phyloP scores from a whole-genome alignment of 129 eudicot genomes.

The Artemisia argyi region DNA sequence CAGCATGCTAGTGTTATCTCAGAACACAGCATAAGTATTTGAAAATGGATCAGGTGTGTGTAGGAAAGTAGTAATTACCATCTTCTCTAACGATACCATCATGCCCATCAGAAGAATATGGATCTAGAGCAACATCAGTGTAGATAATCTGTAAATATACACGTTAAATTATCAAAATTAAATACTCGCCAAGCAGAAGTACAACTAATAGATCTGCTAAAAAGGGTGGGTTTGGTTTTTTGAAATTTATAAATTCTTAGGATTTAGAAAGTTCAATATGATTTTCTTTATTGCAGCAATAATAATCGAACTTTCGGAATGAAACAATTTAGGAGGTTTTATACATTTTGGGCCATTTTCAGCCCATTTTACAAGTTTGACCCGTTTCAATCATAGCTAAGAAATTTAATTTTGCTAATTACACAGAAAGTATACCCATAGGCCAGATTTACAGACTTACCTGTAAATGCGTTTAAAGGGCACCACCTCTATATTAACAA shows the following conservation, averaged over 20 bases:
- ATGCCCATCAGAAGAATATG: slow-evolving; percentile 98
- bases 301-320: not conserved
- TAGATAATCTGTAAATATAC: slow-evolving; percentile 63
- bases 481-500: not conserved
- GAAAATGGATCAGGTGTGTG: not conserved
- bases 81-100: slow-evolving; percentile 99
- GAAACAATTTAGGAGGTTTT: not conserved
- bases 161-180: slow-evolving; percentile 8
- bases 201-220: not conserved
- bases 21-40: not conserved
- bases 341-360: not conserved
- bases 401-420: not conserved
- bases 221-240: not conserved
- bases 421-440: not conserved
- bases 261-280: not conserved
- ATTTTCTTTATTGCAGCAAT: not conserved
- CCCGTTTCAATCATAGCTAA: not conserved
- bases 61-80: slow-evolving; percentile 45
- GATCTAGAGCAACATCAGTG: slow-evolving; percentile 98
- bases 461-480: not conserved
- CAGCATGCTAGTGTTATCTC: not conserved
- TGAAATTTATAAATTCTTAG: not conserved
- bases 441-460: not conserved
- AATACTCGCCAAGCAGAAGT: not conserved
- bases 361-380: not conserved